These are phyloP conservation scores for Malassezia obtusa DNA, from an alignment of 1,284 basidiomycete species.

Conservation along the genomic window DNA sequence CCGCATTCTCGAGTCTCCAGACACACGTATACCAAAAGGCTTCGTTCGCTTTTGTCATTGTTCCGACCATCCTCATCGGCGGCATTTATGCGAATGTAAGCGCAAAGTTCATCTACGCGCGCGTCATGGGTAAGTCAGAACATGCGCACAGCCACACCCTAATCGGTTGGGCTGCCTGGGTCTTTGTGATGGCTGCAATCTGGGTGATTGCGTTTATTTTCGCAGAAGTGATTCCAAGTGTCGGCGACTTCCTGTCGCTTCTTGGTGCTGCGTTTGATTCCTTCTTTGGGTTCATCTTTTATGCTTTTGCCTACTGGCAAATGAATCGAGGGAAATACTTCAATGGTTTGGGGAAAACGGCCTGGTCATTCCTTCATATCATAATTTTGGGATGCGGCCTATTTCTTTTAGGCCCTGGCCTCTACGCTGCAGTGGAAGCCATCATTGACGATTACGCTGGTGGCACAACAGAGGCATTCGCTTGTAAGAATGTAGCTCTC, in stretches of 20 bases:
- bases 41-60: conserved; percentile 43
- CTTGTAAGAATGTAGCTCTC: too few species aligned
- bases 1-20: conserved; percentile 31
- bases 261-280: conserved; percentile 48
- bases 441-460: conserved; percentile 50
- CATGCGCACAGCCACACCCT: conserved; percentile 53
- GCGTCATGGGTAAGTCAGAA: conserved; percentile 35
- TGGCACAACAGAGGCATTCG: conserved; percentile 13
- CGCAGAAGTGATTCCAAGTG: conserved; percentile 53
- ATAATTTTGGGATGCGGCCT: conserved; percentile 49
- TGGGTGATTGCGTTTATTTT: conserved; percentile 60
- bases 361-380: conserved; percentile 40
- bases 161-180: conserved; percentile 58
- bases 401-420: conserved; percentile 52
- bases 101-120: conserved; percentile 42
- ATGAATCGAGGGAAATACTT: conserved; percentile 48
- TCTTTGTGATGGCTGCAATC: conserved; percentile 54
- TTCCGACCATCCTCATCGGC: conserved; percentile 47
- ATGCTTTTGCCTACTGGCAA: conserved; percentile 51
- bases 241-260: conserved; percentile 51
- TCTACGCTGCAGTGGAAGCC: conserved; percentile 49
- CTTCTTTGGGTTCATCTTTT: conserved; percentile 51
- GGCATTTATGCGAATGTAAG: conserved; percentile 42
- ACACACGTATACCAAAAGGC: conserved; percentile 33
- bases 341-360: conserved; percentile 4